Evolutionary conservation across 164 flowering plant genomes (phyloP).

Genomic region (Piper longum): DNA sequence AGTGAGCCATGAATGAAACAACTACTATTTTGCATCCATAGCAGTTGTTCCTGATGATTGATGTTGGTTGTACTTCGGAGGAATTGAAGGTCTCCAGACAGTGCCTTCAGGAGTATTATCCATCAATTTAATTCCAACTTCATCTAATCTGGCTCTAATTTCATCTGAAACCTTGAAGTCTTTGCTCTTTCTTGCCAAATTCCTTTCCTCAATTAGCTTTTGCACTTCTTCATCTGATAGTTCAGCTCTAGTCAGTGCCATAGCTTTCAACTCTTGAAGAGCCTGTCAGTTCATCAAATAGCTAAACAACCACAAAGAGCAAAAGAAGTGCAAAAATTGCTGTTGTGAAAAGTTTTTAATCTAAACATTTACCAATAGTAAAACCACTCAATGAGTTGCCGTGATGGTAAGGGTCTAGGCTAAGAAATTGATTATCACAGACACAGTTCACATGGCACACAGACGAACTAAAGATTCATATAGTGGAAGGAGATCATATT

Average conservation of each 20-base stretch:
- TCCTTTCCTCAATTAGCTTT: conserved; percentile 48
- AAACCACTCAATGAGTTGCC: too few relatives aligned
- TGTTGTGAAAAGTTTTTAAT: too few relatives aligned
- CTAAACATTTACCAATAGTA: too few relatives aligned
- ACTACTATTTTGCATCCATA: not conserved
- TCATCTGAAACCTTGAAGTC: conserved; percentile 49
- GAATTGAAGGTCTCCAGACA: conserved; percentile 35
- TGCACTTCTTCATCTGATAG: conserved; percentile 45
- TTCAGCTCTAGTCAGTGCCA: conserved; percentile 62
- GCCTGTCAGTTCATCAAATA: conserved; percentile 29
- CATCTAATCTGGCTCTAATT: conserved; percentile 42
- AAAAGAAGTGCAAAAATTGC: not conserved
- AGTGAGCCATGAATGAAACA: too few relatives aligned
- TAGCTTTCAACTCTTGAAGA: conserved; percentile 57
- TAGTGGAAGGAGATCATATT: too few relatives aligned
- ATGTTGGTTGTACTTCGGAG: not conserved
- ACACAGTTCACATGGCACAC: too few relatives aligned
- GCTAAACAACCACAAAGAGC: not conserved
- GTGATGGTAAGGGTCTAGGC: too few relatives aligned
- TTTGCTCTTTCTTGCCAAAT: conserved; percentile 47
- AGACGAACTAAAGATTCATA: too few relatives aligned
- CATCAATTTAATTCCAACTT: conserved; percentile 71
- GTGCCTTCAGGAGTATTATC: conserved; percentile 46
- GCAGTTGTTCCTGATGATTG: not conserved
- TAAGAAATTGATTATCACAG: too few relatives aligned